Conservation (phyloP, 768 basidiomycete species). For the Agaricus subrufescens region DNA sequence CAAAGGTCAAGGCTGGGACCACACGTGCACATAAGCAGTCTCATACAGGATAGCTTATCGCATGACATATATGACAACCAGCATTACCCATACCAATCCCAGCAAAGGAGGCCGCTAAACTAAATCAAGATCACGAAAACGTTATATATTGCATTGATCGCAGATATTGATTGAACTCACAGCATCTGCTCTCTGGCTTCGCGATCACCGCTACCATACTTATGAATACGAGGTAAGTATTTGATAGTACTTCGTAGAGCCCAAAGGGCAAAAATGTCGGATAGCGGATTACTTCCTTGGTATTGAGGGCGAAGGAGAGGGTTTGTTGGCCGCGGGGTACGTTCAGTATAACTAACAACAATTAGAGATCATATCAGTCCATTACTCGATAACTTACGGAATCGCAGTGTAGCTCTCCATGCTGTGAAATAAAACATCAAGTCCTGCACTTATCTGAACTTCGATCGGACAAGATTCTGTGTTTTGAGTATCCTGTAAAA, state of each 20-base stretch:
- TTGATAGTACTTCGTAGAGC: conserved; percentile 85
- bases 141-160: neutral
- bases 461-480: conserved; percentile 87
- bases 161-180: conserved; percentile 32
- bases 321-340: conserved; percentile 84
- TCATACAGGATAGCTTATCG: conserved; percentile 78
- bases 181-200: conserved; percentile 92
- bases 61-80: conserved; percentile 86
- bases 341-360: conserved; percentile 71
- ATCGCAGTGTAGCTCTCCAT: conserved; percentile 94
- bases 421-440: conserved; percentile 95
- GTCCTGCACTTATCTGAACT: conserved; percentile 88
- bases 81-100: conserved; percentile 96
- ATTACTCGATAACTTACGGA: conserved; percentile 47
- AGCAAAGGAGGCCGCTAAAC: conserved; percentile 89
- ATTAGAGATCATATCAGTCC: neutral
- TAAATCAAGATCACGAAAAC: conserved; percentile 22
- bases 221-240: conserved; percentile 83
- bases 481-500: conserved; percentile 69
- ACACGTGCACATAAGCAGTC: neutral
- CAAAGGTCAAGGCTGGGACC: no score
- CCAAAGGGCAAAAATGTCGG: conserved; percentile 95
- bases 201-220: conserved; percentile 62
- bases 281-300: conserved; percentile 90
- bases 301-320: conserved; percentile 90